Conservation (phyloP, 192 early-diverging fungal genomes). For the Coemansia sp. region DNA sequence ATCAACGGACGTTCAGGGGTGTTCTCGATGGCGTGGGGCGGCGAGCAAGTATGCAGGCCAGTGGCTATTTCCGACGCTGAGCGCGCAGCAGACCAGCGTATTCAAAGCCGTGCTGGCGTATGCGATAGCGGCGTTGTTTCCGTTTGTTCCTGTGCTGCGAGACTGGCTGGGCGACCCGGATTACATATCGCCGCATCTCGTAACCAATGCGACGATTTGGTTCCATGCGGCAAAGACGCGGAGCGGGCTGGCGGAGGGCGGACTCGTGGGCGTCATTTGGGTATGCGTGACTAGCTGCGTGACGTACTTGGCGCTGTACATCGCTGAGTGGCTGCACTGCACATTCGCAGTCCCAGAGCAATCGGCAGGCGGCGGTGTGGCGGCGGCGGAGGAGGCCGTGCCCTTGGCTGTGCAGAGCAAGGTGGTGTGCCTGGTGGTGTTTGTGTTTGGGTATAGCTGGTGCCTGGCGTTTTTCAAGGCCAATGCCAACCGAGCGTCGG, state of each 20-base stretch:
- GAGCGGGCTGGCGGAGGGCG: constrained; percentile 59
- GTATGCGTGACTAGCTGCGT: constrained; percentile 30
- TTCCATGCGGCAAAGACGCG: constrained; percentile 78
- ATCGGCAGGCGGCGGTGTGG: background rate
- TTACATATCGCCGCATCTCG: constrained; percentile 66
- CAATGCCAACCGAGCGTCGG: constrained; percentile 50
- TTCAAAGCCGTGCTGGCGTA: constrained; percentile 71
- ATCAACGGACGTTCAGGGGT: background rate
- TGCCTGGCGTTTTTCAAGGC: constrained; percentile 60
- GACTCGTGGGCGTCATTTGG: constrained; percentile 43
- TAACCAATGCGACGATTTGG: constrained; percentile 76
- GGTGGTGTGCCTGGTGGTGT: constrained; percentile 40
- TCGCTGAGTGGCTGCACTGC: constrained; percentile 32
- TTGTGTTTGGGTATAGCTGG: constrained; percentile 55
- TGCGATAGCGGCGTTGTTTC: constrained; percentile 66
- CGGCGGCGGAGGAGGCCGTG: constrained; percentile 8
- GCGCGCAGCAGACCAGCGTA: constrained; percentile 29
- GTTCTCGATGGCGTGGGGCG: background rate
- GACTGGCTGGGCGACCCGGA: constrained; percentile 62
- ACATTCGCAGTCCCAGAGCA: background rate
- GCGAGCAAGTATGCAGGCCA: background rate
- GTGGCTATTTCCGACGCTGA: constrained; percentile 6
- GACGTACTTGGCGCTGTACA: constrained; percentile 25
- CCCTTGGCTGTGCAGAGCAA: constrained; percentile 52
- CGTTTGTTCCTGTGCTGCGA: constrained; percentile 65